Percentiles rank a stretch among this genome's conserved stretches.
phyloP scores from a whole-genome alignment of 2,329 filamentous ascomycete species.

The Aspergillus floridensis region DNA sequence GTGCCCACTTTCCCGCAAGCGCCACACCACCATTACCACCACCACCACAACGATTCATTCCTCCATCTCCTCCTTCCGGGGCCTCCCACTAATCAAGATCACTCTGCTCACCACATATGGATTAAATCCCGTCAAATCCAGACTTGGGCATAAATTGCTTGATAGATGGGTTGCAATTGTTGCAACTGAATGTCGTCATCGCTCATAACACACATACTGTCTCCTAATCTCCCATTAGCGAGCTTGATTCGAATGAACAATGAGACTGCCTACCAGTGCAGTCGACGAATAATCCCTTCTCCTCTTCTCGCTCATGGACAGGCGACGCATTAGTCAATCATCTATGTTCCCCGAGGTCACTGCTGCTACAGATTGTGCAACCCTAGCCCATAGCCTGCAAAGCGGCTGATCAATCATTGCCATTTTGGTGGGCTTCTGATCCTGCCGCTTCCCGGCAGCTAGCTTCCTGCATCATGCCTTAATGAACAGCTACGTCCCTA shows the following conservation, averaged over 20 bases:
- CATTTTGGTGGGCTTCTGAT: conserved; percentile 11
- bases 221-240: no score
- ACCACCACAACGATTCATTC: neutral
- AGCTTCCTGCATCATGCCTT: conserved; percentile 15
- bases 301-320: neutral
- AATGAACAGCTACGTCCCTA: neutral
- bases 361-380: conserved; percentile 20
- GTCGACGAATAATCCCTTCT: conserved; percentile 19
- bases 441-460: conserved; percentile 19
- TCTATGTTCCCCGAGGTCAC: neutral
- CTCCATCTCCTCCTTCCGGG: conserved; percentile 19
- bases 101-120: neutral
- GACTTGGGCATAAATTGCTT: neutral
- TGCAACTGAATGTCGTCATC: conserved; percentile 11
- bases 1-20: conserved; percentile 20
- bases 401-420: conserved; percentile 19
- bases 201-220: neutral
- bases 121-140: neutral
- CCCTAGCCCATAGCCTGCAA: conserved; percentile 13
- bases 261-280: conserved; percentile 42
- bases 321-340: neutral
- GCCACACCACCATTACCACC: conserved; percentile 12
- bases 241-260: conserved; percentile 22
- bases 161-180: neutral
- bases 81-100: conserved; percentile 16